Conservation (phyloP, 306 rosid genomes). For the Alnus glutinosa region DNA sequence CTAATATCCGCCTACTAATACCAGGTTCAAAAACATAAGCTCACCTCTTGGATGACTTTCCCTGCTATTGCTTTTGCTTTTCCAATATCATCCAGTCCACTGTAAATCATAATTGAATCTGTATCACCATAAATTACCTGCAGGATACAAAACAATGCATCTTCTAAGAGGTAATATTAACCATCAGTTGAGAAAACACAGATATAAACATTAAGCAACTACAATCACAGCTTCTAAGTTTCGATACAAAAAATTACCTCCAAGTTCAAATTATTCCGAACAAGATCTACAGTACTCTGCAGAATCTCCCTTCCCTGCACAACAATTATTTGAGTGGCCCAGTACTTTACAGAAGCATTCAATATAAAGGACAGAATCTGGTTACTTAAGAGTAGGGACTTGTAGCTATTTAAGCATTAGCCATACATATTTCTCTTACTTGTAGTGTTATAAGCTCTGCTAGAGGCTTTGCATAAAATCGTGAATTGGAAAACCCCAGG, state of each 20-base stretch:
- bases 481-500: slow-evolving; percentile 89
- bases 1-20: background rate
- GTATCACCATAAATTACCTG: slow-evolving; percentile 98
- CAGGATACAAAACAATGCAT: slow-evolving; percentile 28
- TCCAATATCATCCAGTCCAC: slow-evolving; percentile 84
- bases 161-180: slow-evolving; percentile 30
- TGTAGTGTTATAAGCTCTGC: slow-evolving; percentile 93
- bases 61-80: slow-evolving; percentile 77
- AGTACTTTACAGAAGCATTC: slow-evolving; percentile 26
- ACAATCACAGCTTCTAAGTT: slow-evolving; percentile 27
- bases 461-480: slow-evolving; percentile 96
- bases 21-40: slow-evolving; percentile 27
- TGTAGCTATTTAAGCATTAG: slow-evolving; percentile 20
- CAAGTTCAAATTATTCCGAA: slow-evolving; percentile 82
- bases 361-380: slow-evolving; percentile 13
- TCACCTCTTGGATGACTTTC: slow-evolving; percentile 93
- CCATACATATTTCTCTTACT: slow-evolving; percentile 48
- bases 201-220: slow-evolving; percentile 5
- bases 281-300: slow-evolving; percentile 96
- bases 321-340: slow-evolving; percentile 28
- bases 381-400: slow-evolving; percentile 20
- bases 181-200: slow-evolving; percentile 16
- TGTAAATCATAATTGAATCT: slow-evolving; percentile 95
- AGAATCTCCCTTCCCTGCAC: slow-evolving; percentile 93
- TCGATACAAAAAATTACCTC: slow-evolving; percentile 60